phyloP scores from a whole-genome alignment of 108 stramenopile genomes.

The Nitzschia sp. region DNA sequence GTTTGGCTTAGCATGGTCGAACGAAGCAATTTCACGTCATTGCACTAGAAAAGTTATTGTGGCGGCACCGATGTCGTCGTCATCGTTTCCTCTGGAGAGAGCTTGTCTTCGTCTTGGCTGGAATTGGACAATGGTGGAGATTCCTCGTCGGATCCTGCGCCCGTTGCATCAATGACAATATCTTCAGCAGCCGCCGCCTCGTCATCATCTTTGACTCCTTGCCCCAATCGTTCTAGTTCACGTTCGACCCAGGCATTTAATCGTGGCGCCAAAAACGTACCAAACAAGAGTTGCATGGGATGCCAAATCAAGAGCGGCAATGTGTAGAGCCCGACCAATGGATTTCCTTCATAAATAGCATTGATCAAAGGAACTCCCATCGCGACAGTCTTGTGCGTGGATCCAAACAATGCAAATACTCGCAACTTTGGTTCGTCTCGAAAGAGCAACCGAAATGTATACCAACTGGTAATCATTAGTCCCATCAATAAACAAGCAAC shows the following conservation, averaged over 20 bases:
- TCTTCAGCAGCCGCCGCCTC: too few relatives aligned
- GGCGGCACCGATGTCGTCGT: too few relatives aligned
- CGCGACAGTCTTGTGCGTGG: constrained; percentile 71
- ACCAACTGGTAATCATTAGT: constrained; percentile 50
- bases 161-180: too few relatives aligned
- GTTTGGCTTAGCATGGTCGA: too few relatives aligned
- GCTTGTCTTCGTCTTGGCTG: too few relatives aligned
- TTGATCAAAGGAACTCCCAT: constrained; percentile 77
- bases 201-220: too few relatives aligned
- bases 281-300: constrained; percentile 68
- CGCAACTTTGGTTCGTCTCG: constrained; percentile 43
- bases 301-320: constrained; percentile 81
- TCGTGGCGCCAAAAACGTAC: constrained; percentile 47
- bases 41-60: too few relatives aligned
- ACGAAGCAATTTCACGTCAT: too few relatives aligned
- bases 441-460: constrained; percentile 39
- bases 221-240: constrained; percentile 43
- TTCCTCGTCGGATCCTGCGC: too few relatives aligned
- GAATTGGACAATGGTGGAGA: too few relatives aligned
- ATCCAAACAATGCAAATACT: constrained; percentile 68
- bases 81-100: too few relatives aligned
- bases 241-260: constrained; percentile 39
- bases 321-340: constrained; percentile 54
- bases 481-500: constrained; percentile 30
- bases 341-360: constrained; percentile 61